Conservation (phyloP, 2,329 filamentous ascomycete species). For the Aspergillus costaricaensis region DNA sequence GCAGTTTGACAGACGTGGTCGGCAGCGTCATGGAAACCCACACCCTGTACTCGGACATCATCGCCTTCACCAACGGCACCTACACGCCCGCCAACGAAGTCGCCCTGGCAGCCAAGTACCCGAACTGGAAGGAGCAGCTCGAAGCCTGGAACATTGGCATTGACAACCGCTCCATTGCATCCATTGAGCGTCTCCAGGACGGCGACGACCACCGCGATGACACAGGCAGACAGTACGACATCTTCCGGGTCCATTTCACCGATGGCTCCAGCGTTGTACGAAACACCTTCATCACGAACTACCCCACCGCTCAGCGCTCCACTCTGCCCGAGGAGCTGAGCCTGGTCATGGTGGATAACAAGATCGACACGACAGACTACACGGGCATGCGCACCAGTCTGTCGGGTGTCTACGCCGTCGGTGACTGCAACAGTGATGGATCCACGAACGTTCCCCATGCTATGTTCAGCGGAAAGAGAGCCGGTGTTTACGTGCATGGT, state of each 20-base stretch:
- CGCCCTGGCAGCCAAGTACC: constrained; percentile 42
- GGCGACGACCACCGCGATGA: constrained; percentile 32
- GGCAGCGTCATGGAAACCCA: constrained; percentile 54
- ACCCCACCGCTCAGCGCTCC: constrained; percentile 52
- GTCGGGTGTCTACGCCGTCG: constrained; percentile 58
- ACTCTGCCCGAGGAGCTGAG: constrained; percentile 51
- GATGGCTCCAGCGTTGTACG: constrained; percentile 50
- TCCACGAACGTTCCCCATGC: constrained; percentile 64
- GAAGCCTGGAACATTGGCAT: constrained; percentile 53
- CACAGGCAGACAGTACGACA: constrained; percentile 50
- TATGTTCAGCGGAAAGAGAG: constrained; percentile 60
- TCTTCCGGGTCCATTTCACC: constrained; percentile 58
- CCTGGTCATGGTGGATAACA: constrained; percentile 48
- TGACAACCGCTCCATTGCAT: constrained; percentile 58
- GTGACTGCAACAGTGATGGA: constrained; percentile 63
- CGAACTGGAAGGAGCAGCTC: constrained; percentile 55
- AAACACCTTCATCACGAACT: constrained; percentile 56
- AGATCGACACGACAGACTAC: constrained; percentile 49
- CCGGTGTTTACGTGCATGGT: constrained; percentile 61
- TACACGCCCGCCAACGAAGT: constrained; percentile 50
- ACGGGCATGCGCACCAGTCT: constrained; percentile 54
- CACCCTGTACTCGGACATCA: constrained; percentile 58
- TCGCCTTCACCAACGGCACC: constrained; percentile 63
- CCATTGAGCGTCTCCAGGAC: constrained; percentile 51
- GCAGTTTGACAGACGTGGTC: constrained; percentile 48